Conservation (phyloP, 768 basidiomycete species). For the Kwoniella sp. region DNA sequence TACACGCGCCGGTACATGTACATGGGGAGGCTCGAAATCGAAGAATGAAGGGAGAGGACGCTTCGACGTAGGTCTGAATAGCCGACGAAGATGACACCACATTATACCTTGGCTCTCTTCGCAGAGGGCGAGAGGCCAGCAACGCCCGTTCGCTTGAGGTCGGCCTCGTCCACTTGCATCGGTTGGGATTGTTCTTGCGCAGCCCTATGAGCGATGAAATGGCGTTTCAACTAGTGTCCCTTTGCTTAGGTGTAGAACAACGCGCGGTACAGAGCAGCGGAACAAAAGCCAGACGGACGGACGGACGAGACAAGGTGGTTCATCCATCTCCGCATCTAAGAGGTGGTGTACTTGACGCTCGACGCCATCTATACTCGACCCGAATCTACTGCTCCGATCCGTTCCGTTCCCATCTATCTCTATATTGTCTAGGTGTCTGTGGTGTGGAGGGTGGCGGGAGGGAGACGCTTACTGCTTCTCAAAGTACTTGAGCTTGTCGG, state of each 20-base stretch:
- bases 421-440: neutral
- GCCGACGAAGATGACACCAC: neutral
- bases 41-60: too few species aligned
- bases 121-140: neutral
- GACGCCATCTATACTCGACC: slow-evolving; percentile 1
- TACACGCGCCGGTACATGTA: too few species aligned
- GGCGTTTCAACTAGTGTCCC: slow-evolving; percentile 7
- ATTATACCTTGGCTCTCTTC: slow-evolving; percentile 7
- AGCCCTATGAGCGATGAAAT: slow-evolving; percentile 2
- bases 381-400: too few species aligned
- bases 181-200: slow-evolving; percentile 1
- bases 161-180: slow-evolving; percentile 11
- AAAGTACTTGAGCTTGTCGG: slow-evolving; percentile 35
- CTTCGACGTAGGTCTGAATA: neutral
- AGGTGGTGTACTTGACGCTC: too few species aligned
- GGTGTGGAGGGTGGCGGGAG: neutral
- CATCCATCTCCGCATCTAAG: too few species aligned
- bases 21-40: too few species aligned
- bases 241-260: too few species aligned
- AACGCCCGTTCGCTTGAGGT: slow-evolving; percentile 1
- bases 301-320: too few species aligned
- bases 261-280: too few species aligned
- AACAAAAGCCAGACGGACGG: too few species aligned
- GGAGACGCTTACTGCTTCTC: slow-evolving; percentile 37
- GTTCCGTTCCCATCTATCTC: too few species aligned